Conservation (phyloP, 495 filamentous ascomycete genomes). For the Trichocladium uniseriatum region DNA sequence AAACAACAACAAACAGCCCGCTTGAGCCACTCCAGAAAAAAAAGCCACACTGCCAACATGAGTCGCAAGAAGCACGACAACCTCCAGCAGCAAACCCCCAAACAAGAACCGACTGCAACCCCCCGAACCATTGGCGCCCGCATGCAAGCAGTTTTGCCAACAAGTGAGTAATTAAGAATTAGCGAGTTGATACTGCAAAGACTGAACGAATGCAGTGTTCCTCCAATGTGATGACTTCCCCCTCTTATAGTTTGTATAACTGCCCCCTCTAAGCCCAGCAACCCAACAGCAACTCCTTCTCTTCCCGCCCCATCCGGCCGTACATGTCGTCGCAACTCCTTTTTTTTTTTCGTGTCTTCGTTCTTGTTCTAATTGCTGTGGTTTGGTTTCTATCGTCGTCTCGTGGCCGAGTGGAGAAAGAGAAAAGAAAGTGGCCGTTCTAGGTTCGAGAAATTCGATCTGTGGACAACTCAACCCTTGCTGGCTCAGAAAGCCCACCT, state of each 20-base stretch:
- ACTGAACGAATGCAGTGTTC: not conserved
- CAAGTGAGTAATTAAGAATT: not conserved
- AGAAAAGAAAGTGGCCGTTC: not conserved
- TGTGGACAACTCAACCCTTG: not conserved
- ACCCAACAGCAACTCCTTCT: not conserved
- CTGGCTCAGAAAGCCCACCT: not conserved
- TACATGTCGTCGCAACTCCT: conserved; percentile 3
- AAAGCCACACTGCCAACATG: no score
- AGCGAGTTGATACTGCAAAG: not conserved
- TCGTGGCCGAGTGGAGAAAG: conserved; percentile 2
- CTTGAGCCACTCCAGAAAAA: no score
- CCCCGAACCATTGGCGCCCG: not conserved
- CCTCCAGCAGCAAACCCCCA: not conserved
- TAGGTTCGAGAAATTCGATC: not conserved
- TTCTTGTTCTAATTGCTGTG: conserved; percentile 1
- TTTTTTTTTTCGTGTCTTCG: conserved; percentile 4
- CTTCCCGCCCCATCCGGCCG: not conserved
- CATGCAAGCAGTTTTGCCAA: not conserved
- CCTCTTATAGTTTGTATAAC: not conserved
- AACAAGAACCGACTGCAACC: not conserved
- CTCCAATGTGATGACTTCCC: not conserved
- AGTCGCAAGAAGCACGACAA: no score
- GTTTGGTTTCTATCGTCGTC: conserved; percentile 7
- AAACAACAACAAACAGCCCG: no score
- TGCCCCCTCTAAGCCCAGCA: not conserved